Evolutionary conservation across 768 basidiomycete species (phyloP).

Genomic region (Rhizopogon vesiculosus): DNA sequence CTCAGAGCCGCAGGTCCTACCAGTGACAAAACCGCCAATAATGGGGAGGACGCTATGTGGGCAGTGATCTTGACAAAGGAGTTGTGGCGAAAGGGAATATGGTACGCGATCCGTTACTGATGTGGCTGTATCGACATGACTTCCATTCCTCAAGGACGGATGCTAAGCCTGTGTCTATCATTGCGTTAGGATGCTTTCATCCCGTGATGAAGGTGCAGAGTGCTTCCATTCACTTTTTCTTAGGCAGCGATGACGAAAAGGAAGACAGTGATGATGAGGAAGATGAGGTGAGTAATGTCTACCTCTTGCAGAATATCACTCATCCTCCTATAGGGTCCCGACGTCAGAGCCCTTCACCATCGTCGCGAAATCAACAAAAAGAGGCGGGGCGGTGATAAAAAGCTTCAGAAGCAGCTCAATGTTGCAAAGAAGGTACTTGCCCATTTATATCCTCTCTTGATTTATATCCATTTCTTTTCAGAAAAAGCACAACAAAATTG

Average conservation of each 20-base stretch:
- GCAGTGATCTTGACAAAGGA: slow-evolving; percentile 92
- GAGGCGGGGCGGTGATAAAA: slow-evolving; percentile 77
- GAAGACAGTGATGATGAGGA: slow-evolving; percentile 74
- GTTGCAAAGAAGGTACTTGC: slow-evolving; percentile 62
- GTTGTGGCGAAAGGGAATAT: slow-evolving; percentile 89
- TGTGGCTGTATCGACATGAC: neutral
- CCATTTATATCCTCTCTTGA: neutral
- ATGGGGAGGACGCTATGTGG: slow-evolving; percentile 93
- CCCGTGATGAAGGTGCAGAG: slow-evolving; percentile 92
- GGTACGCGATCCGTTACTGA: slow-evolving; percentile 38
- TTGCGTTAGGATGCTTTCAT: slow-evolving; percentile 89
- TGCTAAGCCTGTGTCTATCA: slow-evolving; percentile 87
- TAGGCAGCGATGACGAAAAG: slow-evolving; percentile 78
- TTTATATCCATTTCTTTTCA: slow-evolving; percentile 21
- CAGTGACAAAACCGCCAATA: slow-evolving; percentile 34
- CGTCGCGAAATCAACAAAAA: slow-evolving; percentile 93
- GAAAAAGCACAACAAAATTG: slow-evolving; percentile 30
- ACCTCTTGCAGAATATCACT: slow-evolving; percentile 4
- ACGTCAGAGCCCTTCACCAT: slow-evolving; percentile 76
- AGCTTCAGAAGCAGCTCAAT: slow-evolving; percentile 69
- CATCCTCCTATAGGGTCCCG: slow-evolving; percentile 41
- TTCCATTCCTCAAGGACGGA: slow-evolving; percentile 51
- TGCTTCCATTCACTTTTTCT: slow-evolving; percentile 93
- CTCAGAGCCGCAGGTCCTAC: slow-evolving; percentile 38
- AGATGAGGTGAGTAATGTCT: slow-evolving; percentile 27